A percentile compares a stretch with the other conserved stretches of the same genome.
Evolutionary conservation across 208 protist species (phyloP).

Genomic region (Trypanosoma boissoni): DNA sequence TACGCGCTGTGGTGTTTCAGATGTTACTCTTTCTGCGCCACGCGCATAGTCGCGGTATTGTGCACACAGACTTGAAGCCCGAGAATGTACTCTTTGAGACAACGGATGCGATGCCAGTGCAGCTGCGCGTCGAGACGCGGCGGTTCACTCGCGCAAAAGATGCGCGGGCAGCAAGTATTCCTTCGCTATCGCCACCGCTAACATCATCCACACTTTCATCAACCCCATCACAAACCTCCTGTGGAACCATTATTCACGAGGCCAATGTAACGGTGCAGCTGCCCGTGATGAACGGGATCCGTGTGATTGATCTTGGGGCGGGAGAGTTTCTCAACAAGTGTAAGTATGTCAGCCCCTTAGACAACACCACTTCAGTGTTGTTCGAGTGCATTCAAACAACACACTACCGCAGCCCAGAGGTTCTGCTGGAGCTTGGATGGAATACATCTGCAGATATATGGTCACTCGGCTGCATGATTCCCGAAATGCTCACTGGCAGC

Average conservation of each 20-base stretch:
- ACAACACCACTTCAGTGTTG: slow-evolving; percentile 44
- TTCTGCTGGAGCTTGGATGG: slow-evolving; percentile 79
- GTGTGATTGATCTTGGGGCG: slow-evolving; percentile 75
- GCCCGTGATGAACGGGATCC: slow-evolving; percentile 59
- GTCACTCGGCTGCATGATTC: slow-evolving; percentile 83
- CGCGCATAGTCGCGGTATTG: slow-evolving; percentile 55
- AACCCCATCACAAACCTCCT: slow-evolving; percentile 8
- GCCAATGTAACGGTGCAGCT: slow-evolving; percentile 41
- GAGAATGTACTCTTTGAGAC: slow-evolving; percentile 86
- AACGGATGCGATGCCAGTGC: slow-evolving; percentile 32
- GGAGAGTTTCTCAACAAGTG: slow-evolving; percentile 41
- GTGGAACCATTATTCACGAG: background rate
- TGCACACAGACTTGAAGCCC: slow-evolving; percentile 85
- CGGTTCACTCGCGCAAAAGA: background rate
- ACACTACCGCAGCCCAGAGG: slow-evolving; percentile 78
- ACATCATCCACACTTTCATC: slow-evolving; percentile 29
- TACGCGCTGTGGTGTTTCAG: slow-evolving; percentile 67
- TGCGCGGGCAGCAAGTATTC: slow-evolving; percentile 14
- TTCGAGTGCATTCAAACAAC: slow-evolving; percentile 75
- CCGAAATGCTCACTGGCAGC: slow-evolving; percentile 68
- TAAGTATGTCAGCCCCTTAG: slow-evolving; percentile 29
- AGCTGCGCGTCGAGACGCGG: slow-evolving; percentile 24
- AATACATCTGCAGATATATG: slow-evolving; percentile 65
- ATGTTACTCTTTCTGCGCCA: slow-evolving; percentile 70
- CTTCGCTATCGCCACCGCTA: background rate